Base-by-base conservation (phyloP, 2,329 filamentous ascomycete genomes). In the Hirsutella rhossiliensis region DNA sequence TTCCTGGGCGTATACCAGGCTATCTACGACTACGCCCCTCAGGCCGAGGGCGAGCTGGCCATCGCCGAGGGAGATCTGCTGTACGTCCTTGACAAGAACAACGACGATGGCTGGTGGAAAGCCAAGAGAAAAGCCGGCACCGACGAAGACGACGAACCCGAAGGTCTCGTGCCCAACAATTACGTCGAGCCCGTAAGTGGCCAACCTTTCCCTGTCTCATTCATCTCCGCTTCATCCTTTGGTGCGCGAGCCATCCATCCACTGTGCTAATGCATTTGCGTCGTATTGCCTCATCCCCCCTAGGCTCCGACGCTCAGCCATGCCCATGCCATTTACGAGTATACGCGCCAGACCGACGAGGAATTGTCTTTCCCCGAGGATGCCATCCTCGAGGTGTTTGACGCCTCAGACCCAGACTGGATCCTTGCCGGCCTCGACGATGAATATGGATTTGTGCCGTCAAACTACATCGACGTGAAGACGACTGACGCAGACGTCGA, bases 321-420 rank as follows among this genome's bases (percentile, higher is more conserved):
- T 52, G 92, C 90, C 41, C 88, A 84, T 62, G 87, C 92, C n/a
- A 76, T 97, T n/a, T 98, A 90, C 69, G 92, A 98, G 63, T 98
- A 98, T 63, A 86, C 86, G 42, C 80, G 90, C 55, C 92, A 98
- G 67, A 98, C 92, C 20, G 92, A 98, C 59, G 92, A 98, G 65
- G 92, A 98, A 65, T 73, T 98, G 11, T 97, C 90, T 20, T 97
- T 98, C 60, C 77, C 86, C 41, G 92, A 98, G 68, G 89, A 95
- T 59, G 81, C 84, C 36, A 66, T 78, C 38, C 74, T 98, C 41
- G 72, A 84, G 48, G 85, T 98, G 40, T 97, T 86, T 65, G 92
- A 98, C 63, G 82, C 75, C 11, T 84, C 87, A 5, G 92, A 98
- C 62, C 87, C 87, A 13, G 92, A 98, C 65, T 98, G 92, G 92